Evolutionary conservation across 2,329 filamentous ascomycete genomes (phyloP).

Genomic region (Atkinsonella hypoxylon): DNA sequence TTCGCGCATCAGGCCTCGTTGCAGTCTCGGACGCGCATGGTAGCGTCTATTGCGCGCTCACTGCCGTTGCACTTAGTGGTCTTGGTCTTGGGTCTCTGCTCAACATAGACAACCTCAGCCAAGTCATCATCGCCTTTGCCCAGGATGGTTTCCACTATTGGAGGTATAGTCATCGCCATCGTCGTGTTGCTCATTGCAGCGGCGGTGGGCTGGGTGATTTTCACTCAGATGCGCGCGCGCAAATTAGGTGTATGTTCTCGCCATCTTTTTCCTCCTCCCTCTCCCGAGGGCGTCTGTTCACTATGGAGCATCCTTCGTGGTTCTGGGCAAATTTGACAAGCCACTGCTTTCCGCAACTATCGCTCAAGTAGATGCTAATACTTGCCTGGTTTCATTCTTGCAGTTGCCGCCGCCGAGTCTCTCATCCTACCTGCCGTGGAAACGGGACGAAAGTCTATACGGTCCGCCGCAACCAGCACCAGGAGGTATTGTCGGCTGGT

Average conservation of each 20-base stretch:
- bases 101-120: not conserved
- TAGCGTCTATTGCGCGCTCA: not conserved
- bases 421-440: constrained; percentile 61
- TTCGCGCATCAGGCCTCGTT: too few relatives aligned
- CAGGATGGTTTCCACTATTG: constrained; percentile 45
- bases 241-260: constrained; percentile 49
- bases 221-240: constrained; percentile 59
- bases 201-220: constrained; percentile 55
- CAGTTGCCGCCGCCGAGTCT: constrained; percentile 59
- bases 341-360: too few relatives aligned
- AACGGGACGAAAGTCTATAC: constrained; percentile 33
- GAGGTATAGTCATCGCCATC: constrained; percentile 63
- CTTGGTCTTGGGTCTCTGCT: not conserved
- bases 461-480: constrained; percentile 41
- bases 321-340: not conserved
- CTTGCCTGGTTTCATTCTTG: not conserved
- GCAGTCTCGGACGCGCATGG: not conserved
- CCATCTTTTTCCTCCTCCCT: constrained; percentile 1
- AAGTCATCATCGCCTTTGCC: not conserved
- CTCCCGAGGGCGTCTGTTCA: not conserved
- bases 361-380: not conserved
- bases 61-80: not conserved
- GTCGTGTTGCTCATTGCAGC: constrained; percentile 46
- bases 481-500: constrained; percentile 59
- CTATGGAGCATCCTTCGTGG: not conserved